Base-by-base conservation (phyloP, 495 filamentous ascomycete species). In the Sphaerosporella brunnea region DNA sequence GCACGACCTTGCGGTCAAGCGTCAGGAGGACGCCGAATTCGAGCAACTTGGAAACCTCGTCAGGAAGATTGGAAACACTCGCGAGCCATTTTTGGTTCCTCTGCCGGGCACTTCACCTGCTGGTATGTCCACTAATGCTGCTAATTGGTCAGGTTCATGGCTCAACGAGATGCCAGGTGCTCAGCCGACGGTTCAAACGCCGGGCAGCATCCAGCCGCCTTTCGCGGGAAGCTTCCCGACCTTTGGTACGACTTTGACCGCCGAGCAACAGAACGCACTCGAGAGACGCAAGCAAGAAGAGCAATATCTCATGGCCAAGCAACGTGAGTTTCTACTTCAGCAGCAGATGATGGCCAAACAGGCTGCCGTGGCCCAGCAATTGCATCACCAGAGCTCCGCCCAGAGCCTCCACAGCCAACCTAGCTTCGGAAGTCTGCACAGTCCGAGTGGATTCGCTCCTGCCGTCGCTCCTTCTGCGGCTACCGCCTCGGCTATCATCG, bases 281-380 rank as follows among this genome's bases (percentile, higher is more conserved):
- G 90, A 97, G 62, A 73, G 90, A 34, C 73, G 92, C 19, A 97
- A 97, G 69, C 90, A 97, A 61, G 90, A 97, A 59, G 90, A 97
- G 59, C 90, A 97, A 56, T 92, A 93, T 63, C 68, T 92, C 18
- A 85, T 95, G 74, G 90, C 90, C 15, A 77, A 88, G 8, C 88
- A 96, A 62, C 81, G 93, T 49, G 90, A 97, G 60, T 80, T 83
- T 59, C 71, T 92, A n/a, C 78, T 80, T 30, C 87, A 86, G 52
- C 83, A 90, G 55, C 81, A 87, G 52, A 74, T 81, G 11, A 71
- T 81, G 48, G 77, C 80, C 61, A 81, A 83, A 61, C 76, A 82
- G 63, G 77, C 81, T 56, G 74, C 75, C 45, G 69, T 80, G 26
- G 74, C 77, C 35, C 74, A 77, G 25, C 28, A 71, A 66, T 70